Conservation (phyloP, 768 basidiomycete genomes). For the Mycena epipterygia region DNA sequence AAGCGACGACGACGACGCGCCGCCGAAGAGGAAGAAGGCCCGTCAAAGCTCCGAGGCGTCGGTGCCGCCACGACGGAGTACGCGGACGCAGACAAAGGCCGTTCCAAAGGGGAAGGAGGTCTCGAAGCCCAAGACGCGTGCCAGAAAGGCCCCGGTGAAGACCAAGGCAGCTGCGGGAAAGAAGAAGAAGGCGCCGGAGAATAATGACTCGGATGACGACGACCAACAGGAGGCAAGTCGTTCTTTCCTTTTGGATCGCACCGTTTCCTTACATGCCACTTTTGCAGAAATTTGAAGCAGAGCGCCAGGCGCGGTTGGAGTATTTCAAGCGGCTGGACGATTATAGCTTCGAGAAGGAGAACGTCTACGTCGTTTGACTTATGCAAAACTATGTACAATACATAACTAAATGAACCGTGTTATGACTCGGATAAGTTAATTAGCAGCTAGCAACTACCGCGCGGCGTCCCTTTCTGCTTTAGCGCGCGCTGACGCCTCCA, state of each 20-base stretch:
- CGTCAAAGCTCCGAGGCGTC: constrained; percentile 17
- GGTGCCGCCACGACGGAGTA: constrained; percentile 18
- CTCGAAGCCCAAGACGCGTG: constrained; percentile 28
- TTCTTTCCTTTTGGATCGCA: too few species aligned
- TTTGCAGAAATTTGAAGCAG: constrained; percentile 56
- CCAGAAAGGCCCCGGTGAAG: constrained; percentile 9
- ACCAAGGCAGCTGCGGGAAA: constrained; percentile 15
- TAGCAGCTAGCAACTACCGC: not conserved
- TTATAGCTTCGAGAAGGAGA: constrained; percentile 69
- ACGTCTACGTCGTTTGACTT: constrained; percentile 68
- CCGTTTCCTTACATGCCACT: not conserved
- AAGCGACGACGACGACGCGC: constrained; percentile 14
- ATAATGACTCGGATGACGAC: constrained; percentile 22
- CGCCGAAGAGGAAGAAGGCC: constrained; percentile 25
- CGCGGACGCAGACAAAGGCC: constrained; percentile 9
- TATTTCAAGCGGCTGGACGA: constrained; percentile 67
- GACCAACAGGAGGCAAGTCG: constrained; percentile 28
- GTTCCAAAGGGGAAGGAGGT: not conserved
- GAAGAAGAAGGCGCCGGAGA: constrained; percentile 26
- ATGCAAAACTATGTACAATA: not conserved
- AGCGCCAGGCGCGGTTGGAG: constrained; percentile 64
- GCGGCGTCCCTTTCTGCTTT: constrained; percentile 13
- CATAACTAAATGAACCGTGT: too few species aligned
- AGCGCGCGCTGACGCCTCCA: constrained; percentile 26
- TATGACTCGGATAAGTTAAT: not conserved